These are phyloP conservation scores for Hymenoscyphus salicellus DNA, from an alignment of 2,329 filamentous ascomycete species.

Conservation along the genomic window DNA sequence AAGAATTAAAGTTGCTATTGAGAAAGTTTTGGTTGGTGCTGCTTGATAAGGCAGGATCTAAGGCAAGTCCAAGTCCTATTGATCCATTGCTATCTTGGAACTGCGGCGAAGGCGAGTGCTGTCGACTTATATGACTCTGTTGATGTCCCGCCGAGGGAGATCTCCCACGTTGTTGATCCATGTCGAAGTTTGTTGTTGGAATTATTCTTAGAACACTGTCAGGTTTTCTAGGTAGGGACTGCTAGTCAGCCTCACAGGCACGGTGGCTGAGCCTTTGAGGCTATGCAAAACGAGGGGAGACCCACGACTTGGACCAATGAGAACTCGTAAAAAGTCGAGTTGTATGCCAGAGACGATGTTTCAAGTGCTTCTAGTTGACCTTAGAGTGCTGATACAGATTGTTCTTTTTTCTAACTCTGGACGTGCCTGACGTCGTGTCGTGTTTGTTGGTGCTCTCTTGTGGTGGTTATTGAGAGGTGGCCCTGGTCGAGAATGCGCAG, in stretches of 20 bases:
- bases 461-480: not conserved
- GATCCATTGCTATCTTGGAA: slow-evolving; percentile 47
- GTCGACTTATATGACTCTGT: slow-evolving; percentile 63
- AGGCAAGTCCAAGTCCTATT: slow-evolving; percentile 55
- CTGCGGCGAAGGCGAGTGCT: slow-evolving; percentile 60
- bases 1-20: slow-evolving; percentile 42
- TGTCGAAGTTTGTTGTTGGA: slow-evolving; percentile 36
- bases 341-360: not conserved
- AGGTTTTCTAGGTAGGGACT: slow-evolving; percentile 23
- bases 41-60: slow-evolving; percentile 46
- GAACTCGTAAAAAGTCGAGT: slow-evolving; percentile 2
- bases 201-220: slow-evolving; percentile 36
- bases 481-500: slow-evolving; percentile 7
- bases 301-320: slow-evolving; percentile 19
- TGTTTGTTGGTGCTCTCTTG: not conserved
- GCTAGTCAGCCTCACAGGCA: slow-evolving; percentile 29
- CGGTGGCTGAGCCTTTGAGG: slow-evolving; percentile 34
- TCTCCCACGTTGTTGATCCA: slow-evolving; percentile 60
- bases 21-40: slow-evolving; percentile 45
- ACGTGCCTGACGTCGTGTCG: slow-evolving; percentile 7
- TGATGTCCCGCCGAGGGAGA: slow-evolving; percentile 60
- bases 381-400: not conserved
- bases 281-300: slow-evolving; percentile 30
- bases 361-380: slow-evolving; percentile 3
- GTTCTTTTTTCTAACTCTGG: not conserved